Evolutionary conservation across 805 yeast genomes (phyloP).

Genomic region (Candida stauntonica): DNA sequence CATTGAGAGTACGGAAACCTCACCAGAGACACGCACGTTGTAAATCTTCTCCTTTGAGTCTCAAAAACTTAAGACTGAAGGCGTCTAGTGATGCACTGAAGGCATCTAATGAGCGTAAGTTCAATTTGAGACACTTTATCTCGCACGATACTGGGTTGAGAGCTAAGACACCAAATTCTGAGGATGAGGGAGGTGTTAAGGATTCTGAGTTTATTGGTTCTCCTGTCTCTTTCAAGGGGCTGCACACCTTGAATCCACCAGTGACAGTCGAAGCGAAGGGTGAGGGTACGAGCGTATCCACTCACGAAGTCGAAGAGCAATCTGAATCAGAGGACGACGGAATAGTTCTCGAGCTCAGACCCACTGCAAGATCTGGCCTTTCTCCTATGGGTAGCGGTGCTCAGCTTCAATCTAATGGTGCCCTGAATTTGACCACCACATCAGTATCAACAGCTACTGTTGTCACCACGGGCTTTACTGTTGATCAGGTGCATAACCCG

Average conservation of each 20-base stretch:
- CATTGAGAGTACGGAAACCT: background rate
- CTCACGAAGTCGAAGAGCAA: background rate
- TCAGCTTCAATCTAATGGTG: too few relatives aligned
- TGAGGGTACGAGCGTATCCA: background rate
- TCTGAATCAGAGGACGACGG: conserved; percentile 2
- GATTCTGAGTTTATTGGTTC: background rate
- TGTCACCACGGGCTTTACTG: background rate
- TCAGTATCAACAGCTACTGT: background rate
- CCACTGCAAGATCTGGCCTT: too few relatives aligned
- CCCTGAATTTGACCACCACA: too few relatives aligned
- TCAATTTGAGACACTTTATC: conserved; percentile 24
- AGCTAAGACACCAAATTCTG: conserved; percentile 5
- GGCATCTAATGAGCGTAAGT: conserved; percentile 1
- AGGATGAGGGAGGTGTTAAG: conserved; percentile 3
- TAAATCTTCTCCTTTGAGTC: conserved; percentile 9
- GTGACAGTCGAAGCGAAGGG: background rate
- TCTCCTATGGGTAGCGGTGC: too few relatives aligned
- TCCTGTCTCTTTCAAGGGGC: background rate
- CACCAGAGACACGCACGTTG: conserved; percentile 6
- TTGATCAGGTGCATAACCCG: too few relatives aligned
- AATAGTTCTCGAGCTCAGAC: too few relatives aligned
- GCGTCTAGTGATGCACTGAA: background rate
- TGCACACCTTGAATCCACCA: background rate
- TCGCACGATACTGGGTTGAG: conserved; percentile 27
- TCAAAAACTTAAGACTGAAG: conserved; percentile 8